phyloP scores from a whole-genome alignment of 2,329 filamentous ascomycete species.

The Scedosporium apiospermum region DNA sequence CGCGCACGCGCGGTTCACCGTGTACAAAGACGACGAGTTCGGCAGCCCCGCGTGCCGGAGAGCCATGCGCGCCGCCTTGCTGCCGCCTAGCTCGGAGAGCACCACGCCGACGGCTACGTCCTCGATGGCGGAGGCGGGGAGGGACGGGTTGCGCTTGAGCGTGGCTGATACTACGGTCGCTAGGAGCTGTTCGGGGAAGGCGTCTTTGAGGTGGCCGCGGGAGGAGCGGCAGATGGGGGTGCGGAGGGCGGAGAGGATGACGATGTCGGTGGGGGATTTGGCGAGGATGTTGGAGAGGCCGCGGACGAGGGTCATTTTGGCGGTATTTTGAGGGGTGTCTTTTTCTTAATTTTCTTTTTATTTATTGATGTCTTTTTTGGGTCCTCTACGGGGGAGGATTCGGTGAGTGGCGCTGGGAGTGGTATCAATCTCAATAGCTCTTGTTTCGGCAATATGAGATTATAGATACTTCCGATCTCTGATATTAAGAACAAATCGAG shows the following conservation, averaged over 20 bases:
- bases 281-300: conserved; percentile 68
- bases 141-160: conserved; percentile 55
- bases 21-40: conserved; percentile 66
- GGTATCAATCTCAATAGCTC: not conserved
- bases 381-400: not conserved
- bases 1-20: conserved; percentile 79
- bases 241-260: conserved; percentile 83
- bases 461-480: no score
- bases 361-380: not conserved
- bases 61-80: conserved; percentile 86
- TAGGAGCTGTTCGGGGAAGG: conserved; percentile 85
- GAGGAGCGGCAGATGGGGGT: conserved; percentile 78
- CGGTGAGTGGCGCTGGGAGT: not conserved
- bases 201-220: conserved; percentile 75
- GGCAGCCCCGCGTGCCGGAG: conserved; percentile 75
- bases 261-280: conserved; percentile 72
- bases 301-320: conserved; percentile 42
- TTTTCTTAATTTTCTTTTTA: not conserved
- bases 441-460: no score
- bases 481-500: no score
- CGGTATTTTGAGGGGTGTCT: not conserved
- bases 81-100: conserved; percentile 80
- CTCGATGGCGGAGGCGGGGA: conserved; percentile 60
- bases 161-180: conserved; percentile 41
- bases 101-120: conserved; percentile 85